Conservation (phyloP, 1,284 basidiomycete species). For the Hemileia vastatrix region DNA sequence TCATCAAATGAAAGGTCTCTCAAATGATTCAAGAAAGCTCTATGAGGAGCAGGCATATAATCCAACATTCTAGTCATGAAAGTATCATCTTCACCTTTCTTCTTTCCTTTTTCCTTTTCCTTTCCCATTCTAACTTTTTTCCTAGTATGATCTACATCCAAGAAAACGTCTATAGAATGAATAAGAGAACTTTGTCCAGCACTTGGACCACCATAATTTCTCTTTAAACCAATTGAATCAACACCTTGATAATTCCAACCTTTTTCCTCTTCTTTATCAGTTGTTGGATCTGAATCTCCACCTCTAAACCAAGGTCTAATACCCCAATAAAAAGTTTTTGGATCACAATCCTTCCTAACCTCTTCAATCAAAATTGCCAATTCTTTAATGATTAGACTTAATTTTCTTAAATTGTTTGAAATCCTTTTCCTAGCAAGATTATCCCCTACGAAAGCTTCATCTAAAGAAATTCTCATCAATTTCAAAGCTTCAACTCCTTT, state of each 20-base stretch:
- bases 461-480: conserved; percentile 77
- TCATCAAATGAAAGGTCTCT: conserved; percentile 16
- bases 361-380: conserved; percentile 57
- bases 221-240: conserved; percentile 27
- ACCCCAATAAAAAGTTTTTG: conserved; percentile 68
- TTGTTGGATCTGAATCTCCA: conserved; percentile 49
- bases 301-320: conserved; percentile 91
- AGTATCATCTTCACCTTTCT: conserved; percentile 39
- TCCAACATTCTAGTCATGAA: conserved; percentile 70
- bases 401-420: conserved; percentile 58
- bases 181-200: conserved; percentile 84
- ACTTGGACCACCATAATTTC: conserved; percentile 70
- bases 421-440: conserved; percentile 63
- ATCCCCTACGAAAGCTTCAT: conserved; percentile 85
- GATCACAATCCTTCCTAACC: conserved; percentile 65
- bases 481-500: conserved; percentile 72
- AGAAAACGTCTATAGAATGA: conserved; percentile 78
- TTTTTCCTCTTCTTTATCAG: conserved; percentile 12
- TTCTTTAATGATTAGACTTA: conserved; percentile 60
- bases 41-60: conserved; percentile 87
- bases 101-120: conserved; percentile 33
- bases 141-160: conserved; percentile 62
- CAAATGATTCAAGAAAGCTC: conserved; percentile 59
- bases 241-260: conserved; percentile 39
- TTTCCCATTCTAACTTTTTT: conserved; percentile 31